phyloP scores from a whole-genome alignment of 345 rosid species.

The Litchi chinensis region DNA sequence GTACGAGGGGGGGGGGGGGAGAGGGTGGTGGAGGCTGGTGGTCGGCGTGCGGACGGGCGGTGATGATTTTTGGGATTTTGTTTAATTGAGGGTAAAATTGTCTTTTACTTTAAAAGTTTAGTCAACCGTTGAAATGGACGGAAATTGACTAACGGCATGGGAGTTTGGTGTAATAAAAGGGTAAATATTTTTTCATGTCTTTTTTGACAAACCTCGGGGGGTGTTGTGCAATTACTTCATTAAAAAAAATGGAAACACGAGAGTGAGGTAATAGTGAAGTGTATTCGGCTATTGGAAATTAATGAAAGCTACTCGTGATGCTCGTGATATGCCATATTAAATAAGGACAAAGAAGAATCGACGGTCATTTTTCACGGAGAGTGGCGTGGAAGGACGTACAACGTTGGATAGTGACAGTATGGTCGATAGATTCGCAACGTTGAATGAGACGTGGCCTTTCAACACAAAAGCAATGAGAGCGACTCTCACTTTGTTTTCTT shows the following conservation, averaged over 20 bases:
- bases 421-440: conserved; percentile 17
- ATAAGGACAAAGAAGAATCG: neutral
- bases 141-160: no score
- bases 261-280: neutral
- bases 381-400: conserved; percentile 31
- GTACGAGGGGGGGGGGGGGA: no score
- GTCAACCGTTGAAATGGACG: no score
- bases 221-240: no score
- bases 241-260: neutral
- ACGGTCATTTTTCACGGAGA: conserved; percentile 23
- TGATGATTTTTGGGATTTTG: no score
- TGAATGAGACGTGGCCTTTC: conserved; percentile 36
- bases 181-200: no score
- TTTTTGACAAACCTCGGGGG: no score
- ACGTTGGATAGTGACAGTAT: conserved; percentile 18
- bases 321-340: neutral
- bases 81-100: no score
- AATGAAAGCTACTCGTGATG: neutral
- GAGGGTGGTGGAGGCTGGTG: no score
- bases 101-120: no score
- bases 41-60: no score
- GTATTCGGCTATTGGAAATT: neutral
- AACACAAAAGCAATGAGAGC: conserved; percentile 23
- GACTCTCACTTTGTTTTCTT: neutral
- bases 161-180: no score